Conservation (phyloP, 805 yeast genomes). For the Candida gorgasii region DNA sequence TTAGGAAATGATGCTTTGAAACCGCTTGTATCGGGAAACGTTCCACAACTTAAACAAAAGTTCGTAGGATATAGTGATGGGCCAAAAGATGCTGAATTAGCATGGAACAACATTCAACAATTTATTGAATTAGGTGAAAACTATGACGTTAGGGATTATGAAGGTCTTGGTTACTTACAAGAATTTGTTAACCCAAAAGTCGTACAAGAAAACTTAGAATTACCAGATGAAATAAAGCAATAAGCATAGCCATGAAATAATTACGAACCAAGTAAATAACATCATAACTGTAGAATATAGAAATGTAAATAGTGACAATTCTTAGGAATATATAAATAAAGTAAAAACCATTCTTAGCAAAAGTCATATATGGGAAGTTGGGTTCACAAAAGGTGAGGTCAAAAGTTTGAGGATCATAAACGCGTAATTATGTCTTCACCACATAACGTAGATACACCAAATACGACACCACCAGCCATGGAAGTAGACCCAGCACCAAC, state of each 20-base stretch:
- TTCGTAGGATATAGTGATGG: constrained; percentile 72
- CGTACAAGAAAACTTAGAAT: constrained; percentile 15
- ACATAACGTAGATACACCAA: constrained; percentile 17
- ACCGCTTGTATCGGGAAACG: constrained; percentile 76
- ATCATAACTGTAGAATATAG: not conserved
- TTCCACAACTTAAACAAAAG: constrained; percentile 67
- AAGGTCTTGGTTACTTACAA: constrained; percentile 34
- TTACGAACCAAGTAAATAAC: not conserved
- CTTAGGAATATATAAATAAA: not conserved
- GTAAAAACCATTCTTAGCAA: not conserved
- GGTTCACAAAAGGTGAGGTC: constrained; percentile 13
- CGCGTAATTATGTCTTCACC: constrained; percentile 15
- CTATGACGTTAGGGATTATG: constrained; percentile 39
- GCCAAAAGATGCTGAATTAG: constrained; percentile 70
- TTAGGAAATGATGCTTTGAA: constrained; percentile 46
- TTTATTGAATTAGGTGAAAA: constrained; percentile 73
- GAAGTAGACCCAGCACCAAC: constrained; percentile 4
- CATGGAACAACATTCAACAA: constrained; percentile 70
- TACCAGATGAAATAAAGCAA: constrained; percentile 17
- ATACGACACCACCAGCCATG: constrained; percentile 23
- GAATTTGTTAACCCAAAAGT: constrained; percentile 34
- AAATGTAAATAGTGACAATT: constrained; percentile 4
- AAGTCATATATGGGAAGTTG: not conserved
- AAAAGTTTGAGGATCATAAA: constrained; percentile 1
- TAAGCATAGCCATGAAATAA: not conserved